These are phyloP conservation scores for Monilinia aucupariae DNA, from an alignment of 2,329 filamentous ascomycete genomes.

Conservation along the genomic window DNA sequence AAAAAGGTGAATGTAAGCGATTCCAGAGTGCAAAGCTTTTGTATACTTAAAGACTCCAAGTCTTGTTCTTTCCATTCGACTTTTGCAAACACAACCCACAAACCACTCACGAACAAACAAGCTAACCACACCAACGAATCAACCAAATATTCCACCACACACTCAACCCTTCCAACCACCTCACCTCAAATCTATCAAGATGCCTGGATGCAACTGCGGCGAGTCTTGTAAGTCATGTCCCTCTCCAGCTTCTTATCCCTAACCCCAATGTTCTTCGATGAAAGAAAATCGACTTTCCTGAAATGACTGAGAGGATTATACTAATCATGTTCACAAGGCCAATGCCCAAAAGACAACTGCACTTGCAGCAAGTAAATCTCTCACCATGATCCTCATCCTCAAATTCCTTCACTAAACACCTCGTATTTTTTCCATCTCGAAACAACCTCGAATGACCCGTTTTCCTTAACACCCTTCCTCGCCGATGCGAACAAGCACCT, in stretches of 20 bases:
- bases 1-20: background rate
- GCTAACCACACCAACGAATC: background rate
- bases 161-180: background rate
- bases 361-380: background rate
- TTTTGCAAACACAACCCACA: background rate
- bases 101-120: background rate
- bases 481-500: background rate
- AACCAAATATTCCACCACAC: background rate
- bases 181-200: background rate
- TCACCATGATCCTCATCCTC: background rate
- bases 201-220: constrained; percentile 5
- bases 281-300: background rate
- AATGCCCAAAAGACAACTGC: constrained; percentile 3
- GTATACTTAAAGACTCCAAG: constrained; percentile 2
- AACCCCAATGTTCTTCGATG: background rate
- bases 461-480: background rate
- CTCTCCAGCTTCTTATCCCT: too few relatives aligned
- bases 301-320: background rate
- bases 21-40: background rate
- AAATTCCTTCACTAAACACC: background rate
- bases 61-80: background rate
- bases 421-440: background rate
- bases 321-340: background rate
- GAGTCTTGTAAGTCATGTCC: background rate
- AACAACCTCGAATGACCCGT: background rate